Evolutionary conservation across 768 basidiomycete genomes (phyloP), one percentile per base, ranked within the genome.

Genomic region (Tephrocybe sp.): DNA sequence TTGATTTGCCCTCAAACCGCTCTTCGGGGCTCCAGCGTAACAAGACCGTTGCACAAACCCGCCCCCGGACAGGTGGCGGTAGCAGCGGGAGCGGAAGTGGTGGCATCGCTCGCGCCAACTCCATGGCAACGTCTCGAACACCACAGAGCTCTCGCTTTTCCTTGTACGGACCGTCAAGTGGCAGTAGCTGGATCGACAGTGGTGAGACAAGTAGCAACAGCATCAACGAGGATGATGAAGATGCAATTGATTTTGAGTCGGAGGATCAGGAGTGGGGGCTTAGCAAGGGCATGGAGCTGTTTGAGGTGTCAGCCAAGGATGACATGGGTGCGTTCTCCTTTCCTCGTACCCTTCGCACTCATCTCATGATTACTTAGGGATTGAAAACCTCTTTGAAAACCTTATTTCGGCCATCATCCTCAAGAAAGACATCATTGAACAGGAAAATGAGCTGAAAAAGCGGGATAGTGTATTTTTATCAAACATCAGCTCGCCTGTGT

Each of bases 241-340:
- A 86, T 32, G 75, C 72, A 12, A 67, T 73, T 4, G 79, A 79
- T 17, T 71, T 71, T 7, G 66, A 65, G 3, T 68, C 63, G 8
- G 76, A 80, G 28, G 80, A 81, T 51, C 72, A 72, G 34, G 87
- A 88, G 63, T 90, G 88, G 86, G 88, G 89, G 4, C 75, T 88
- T 33, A 83, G 78, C 63, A 88, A 87, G 64, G 88, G 84, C 55
- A 91, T 94, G 84, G 88, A 89, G 62, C 77, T 95, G 15, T 91
- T 90, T 57, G 91, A 96, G 65, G 91, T 96, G 17, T 94, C 91
- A 38, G 88, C 94, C 47, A 94, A 94, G 69, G 92, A 94, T 60
- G 88, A 90, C 62, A 62, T 71, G 26, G 93, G 93, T 93, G 55
- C 56, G 83, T 54, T 36, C 62, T 54, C 50, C n/a, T 50, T 57